Base-by-base conservation (phyloP, 305 asterid species). In the Andrographis paniculata region DNA sequence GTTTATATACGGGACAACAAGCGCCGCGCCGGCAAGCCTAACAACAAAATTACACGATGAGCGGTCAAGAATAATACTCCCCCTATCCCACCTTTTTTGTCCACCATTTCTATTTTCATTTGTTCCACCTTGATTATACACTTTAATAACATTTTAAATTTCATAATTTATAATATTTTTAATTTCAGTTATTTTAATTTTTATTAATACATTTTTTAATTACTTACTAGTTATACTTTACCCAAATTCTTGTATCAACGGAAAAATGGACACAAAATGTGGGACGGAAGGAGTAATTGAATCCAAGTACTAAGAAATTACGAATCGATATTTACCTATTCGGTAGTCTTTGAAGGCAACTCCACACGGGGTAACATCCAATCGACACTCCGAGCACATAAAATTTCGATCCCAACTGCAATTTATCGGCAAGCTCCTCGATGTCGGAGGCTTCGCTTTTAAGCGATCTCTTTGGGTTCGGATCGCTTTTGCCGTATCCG, bases 401-500 rank as follows among this genome's bases (percentile, higher is more conserved):
- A 66, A 81, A 88, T 50, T 63, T 79, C 50, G 94, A 46, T 40
- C 95, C 97, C 35, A 84, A 31, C 55, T 75, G 68, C 35, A 88
- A 45, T 55, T 75, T 71, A 58, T 88, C 95, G 24, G 94, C 95
- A 48, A 88, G 70, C 63, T 88, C 95, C 35, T 84, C 84, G 17
- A 88, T 81, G 62, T 88, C 97, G 5, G 74, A 73, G 1, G 94
- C 82, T 59, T 84, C 95, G 52, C 81, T 88, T 53, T 75, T 84
- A 19, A 84, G 41, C 5, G 95, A 75, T 42, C 93, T 74, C 47
- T 68, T 77, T 17, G 92, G 84, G 58, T 88, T 84, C 30, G 84
- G 93, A 63, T 78, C 87, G 41, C 96, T 87, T 33, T 88, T 94
- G 3, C 97, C 95, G 65, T 88, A 88, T 48, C 97, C 97, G 13